Evolutionary conservation across 495 filamentous ascomycete species (phyloP), one percentile per base, ranked within the genome.

Genomic region (Paragyromitra xinjiangensis): DNA sequence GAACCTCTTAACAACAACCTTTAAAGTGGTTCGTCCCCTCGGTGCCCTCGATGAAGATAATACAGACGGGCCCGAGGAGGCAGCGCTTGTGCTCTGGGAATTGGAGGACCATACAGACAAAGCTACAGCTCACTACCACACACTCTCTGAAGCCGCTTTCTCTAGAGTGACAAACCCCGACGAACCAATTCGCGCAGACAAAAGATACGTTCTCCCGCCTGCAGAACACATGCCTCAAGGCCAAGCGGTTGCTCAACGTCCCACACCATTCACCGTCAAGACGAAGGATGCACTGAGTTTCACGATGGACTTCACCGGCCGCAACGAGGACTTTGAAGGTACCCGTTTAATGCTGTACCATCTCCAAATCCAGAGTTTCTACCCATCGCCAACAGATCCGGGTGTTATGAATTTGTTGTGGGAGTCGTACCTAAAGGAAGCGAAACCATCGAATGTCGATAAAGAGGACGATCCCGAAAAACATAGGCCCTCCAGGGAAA

Each of bases 271-370:
- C 37, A 59, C 44, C 12, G 66, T 79, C 12, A 58, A 65, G 26
- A 62, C 66, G 7, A 68, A 45, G 6, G 75, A 71, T 22, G 51
- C 74, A 0, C 22, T 78, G 34, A 78, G 66, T 8, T 79, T 79
- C 19, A 66, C 39, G 24, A 79, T 79, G 77, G 66, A 78, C 55
- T 79, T 79, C 22, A 79, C 77, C 11, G 77, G 77, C 16, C 74
- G 64, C 9, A 79, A 79, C 9, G 77, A 72, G 6, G 77, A 66
- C 9, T 79, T 79, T 42, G 66, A 62, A 63, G 66, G 40, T 16
- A 79, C 77, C 8, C 75, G 77, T 5, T 39, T 79, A 5, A 78
- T 79, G 77, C 11, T 79, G 11, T 79, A 78, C n/a, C 34, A 78
- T 29, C 59, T 79, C 22, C 45, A 37, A 3, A 79, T 79, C 29